Conservation (phyloP, 345 rosid species). For the Eucalyptus sideroxylon region DNA sequence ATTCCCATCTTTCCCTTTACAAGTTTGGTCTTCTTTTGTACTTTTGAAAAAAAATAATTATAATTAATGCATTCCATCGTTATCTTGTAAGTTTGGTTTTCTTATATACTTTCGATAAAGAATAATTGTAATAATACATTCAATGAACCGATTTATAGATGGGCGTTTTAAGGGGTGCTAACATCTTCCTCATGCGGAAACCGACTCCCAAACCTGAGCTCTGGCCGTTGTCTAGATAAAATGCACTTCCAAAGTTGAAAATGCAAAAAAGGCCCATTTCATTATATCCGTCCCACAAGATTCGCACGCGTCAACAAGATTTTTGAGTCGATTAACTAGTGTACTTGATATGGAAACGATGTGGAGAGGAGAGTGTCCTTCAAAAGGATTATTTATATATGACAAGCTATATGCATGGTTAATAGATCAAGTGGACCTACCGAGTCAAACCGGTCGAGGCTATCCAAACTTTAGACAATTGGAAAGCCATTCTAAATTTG, state of each 20-base stretch:
- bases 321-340: neutral
- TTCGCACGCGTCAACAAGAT: fast-evolving
- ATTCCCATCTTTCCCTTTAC: neutral
- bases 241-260: neutral
- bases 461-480: neutral
- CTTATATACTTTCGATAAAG: neutral
- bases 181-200: neutral
- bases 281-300: fast-evolving
- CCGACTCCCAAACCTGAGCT: neutral
- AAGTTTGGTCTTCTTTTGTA: neutral
- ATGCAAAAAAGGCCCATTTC: neutral
- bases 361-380: neutral
- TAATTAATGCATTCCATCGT: neutral
- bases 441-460: fast-evolving
- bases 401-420: neutral
- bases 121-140: no score
- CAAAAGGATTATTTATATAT: neutral
- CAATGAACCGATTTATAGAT: no score
- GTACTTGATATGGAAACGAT: neutral
- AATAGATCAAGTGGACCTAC: neutral
- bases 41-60: neutral
- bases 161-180: neutral
- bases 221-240: neutral
- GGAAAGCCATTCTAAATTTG: neutral
- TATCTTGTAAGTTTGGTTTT: neutral